These are phyloP conservation scores for Mycotypha africana DNA, from an alignment of 371 early-diverging fungal genomes.

Conservation along the genomic window DNA sequence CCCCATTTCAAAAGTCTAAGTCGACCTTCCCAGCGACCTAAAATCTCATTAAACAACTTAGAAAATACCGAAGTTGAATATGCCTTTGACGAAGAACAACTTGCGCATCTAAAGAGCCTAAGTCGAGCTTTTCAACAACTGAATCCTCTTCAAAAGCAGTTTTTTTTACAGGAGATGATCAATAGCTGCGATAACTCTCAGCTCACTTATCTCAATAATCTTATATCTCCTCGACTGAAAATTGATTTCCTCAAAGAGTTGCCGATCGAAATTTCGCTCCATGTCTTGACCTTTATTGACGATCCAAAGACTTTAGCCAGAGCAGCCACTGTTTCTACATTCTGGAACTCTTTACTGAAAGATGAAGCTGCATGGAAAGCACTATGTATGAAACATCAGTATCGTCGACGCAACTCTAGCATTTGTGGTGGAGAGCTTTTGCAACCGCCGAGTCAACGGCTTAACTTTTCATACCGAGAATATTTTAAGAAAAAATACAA, in stretches of 20 bases:
- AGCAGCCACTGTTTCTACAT: conserved; percentile 64
- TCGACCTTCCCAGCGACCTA: conserved; percentile 25
- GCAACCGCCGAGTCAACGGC: conserved; percentile 38
- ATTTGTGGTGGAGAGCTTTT: conserved; percentile 47
- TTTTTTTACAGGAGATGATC: conserved; percentile 44
- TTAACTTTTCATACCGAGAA: conserved; percentile 63
- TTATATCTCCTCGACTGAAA: conserved; percentile 64
- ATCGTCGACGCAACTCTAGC: conserved; percentile 41
- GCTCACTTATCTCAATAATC: conserved; percentile 48
- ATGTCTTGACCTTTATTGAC: conserved; percentile 62
- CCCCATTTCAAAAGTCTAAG: background rate
- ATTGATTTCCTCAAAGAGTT: conserved; percentile 74
- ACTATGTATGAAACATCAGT: conserved; percentile 45
- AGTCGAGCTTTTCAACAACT: conserved; percentile 44
- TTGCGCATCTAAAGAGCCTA: conserved; percentile 25
- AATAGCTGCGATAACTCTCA: conserved; percentile 53
- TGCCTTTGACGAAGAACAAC: conserved; percentile 30
- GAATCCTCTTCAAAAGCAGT: conserved; percentile 32
- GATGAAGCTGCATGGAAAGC: conserved; percentile 49
- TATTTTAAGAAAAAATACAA: conserved; percentile 71
- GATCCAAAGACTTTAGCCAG: conserved; percentile 72
- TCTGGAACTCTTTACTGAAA: conserved; percentile 75
- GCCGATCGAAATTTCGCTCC: conserved; percentile 70
- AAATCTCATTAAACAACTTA: conserved; percentile 4
- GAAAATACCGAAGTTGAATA: conserved; percentile 8